Percentiles rank a stretch among this genome's conserved stretches.
These are phyloP conservation scores for Aspergillus coremiiformis DNA, from an alignment of 495 filamentous ascomycete species.

Conservation along the genomic window DNA sequence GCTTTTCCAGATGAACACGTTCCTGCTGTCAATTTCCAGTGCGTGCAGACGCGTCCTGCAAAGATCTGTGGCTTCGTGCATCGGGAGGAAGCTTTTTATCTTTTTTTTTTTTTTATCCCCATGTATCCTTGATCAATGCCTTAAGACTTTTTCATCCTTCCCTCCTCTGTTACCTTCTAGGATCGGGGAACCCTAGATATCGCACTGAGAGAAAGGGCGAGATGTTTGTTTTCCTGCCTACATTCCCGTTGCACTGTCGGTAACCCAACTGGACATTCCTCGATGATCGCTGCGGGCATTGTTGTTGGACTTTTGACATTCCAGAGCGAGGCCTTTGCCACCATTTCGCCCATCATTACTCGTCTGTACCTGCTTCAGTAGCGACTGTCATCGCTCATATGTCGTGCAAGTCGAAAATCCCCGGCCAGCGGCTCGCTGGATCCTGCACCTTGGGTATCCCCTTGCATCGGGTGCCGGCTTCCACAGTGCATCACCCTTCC, in stretches of 20 bases:
- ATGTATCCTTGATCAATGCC: constrained; percentile 17
- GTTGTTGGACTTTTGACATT: constrained; percentile 31
- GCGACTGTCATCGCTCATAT: constrained; percentile 18
- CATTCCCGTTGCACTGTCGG: constrained; percentile 30
- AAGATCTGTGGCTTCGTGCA: constrained; percentile 22
- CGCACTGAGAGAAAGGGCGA: constrained; percentile 13
- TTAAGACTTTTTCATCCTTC: constrained; percentile 15
- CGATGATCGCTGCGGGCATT: constrained; percentile 11
- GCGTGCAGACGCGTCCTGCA: constrained; percentile 28
- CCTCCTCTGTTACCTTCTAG: constrained; percentile 11
- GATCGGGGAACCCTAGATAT: constrained; percentile 14
- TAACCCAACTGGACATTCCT: constrained; percentile 17
- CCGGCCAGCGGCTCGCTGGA: constrained; percentile 36
- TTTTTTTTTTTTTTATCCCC: constrained; percentile 16
- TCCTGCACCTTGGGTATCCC: constrained; percentile 31
- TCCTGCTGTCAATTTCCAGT: constrained; percentile 34
- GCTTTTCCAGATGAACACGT: constrained; percentile 25
- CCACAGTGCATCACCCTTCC: constrained; percentile 31
- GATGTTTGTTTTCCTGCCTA: constrained; percentile 19
- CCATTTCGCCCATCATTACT: constrained; percentile 23
- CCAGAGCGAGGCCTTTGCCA: constrained; percentile 19
- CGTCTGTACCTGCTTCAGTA: constrained; percentile 19
- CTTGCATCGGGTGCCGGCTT: constrained; percentile 35
- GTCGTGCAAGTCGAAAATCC: constrained; percentile 33
- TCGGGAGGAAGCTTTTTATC: constrained; percentile 10